phyloP scores from a whole-genome alignment of 441 rosid genomes.

The Adansonia rubrostipa region DNA sequence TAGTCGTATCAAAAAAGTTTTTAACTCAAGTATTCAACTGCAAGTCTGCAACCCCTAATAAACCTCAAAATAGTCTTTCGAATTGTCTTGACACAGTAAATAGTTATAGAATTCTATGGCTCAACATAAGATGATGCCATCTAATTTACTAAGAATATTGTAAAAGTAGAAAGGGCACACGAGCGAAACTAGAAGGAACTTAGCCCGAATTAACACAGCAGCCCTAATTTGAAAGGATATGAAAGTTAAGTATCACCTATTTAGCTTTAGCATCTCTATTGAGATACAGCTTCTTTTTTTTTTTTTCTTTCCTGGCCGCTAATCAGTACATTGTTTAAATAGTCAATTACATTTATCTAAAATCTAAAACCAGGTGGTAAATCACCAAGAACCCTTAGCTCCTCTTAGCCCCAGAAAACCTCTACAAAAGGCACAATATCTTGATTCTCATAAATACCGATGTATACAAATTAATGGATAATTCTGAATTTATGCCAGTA shows the following conservation, averaged over 20 bases:
- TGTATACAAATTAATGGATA: background rate
- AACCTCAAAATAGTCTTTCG: background rate
- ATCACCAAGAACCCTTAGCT: background rate
- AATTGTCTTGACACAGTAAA: background rate
- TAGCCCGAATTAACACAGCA: slow-evolving; percentile 4
- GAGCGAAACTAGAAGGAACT: background rate
- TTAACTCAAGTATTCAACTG: background rate
- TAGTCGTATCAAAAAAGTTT: background rate
- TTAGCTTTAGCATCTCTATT: background rate
- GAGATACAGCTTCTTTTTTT: background rate
- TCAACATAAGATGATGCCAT: slow-evolving; percentile 13
- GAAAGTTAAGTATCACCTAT: slow-evolving; percentile 6
- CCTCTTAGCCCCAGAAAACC: background rate
- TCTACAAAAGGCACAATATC: background rate
- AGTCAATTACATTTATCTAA: background rate
- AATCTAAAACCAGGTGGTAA: background rate
- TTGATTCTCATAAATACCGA: background rate
- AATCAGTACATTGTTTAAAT: background rate
- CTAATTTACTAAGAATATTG: background rate
- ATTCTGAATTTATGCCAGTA: background rate
- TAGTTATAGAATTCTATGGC: slow-evolving; percentile 5
- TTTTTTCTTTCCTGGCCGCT: background rate
- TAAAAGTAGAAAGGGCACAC: background rate
- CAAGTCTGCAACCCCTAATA: background rate
- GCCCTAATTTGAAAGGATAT: background rate